Percentiles rank a stretch among this genome's conserved stretches.
These are phyloP conservation scores for Solanum appendiculatum DNA, from an alignment of 257 asterid genomes.

Conservation along the genomic window DNA sequence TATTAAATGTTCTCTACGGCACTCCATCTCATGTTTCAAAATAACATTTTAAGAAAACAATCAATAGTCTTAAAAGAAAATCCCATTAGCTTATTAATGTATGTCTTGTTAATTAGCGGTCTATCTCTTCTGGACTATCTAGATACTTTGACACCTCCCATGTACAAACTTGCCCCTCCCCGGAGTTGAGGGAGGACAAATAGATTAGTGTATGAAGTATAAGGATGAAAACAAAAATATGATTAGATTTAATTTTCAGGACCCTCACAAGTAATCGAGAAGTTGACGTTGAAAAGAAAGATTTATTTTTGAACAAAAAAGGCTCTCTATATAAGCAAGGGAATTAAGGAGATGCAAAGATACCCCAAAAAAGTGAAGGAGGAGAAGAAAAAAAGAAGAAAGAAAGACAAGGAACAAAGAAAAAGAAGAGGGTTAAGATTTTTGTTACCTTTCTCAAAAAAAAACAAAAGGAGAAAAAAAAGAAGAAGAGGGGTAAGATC, in stretches of 20 bases:
- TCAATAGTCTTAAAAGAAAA: not conserved
- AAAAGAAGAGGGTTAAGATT: not conserved
- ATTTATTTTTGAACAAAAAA: not conserved
- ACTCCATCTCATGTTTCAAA: not conserved
- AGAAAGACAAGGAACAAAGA: not conserved
- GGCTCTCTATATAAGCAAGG: not conserved
- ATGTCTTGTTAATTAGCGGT: not conserved
- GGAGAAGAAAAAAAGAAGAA: not conserved
- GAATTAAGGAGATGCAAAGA: not conserved
- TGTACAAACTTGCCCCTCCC: not conserved
- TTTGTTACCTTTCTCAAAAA: not conserved
- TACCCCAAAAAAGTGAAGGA: not conserved
- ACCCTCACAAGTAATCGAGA: not conserved
- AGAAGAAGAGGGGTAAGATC: conserved; percentile 3
- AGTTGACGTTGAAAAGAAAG: not conserved
- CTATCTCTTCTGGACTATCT: not conserved
- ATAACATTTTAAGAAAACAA: not conserved
- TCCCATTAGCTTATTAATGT: not conserved
- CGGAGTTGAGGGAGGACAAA: not conserved
- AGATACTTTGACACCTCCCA: not conserved
- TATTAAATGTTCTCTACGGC: not conserved
- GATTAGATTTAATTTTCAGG: not conserved
- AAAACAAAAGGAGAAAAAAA: not conserved
- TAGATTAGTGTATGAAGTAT: not conserved
- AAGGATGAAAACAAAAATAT: not conserved